Conservation (phyloP, 352 stramenopile species). For the Globisporangium barbulae region DNA sequence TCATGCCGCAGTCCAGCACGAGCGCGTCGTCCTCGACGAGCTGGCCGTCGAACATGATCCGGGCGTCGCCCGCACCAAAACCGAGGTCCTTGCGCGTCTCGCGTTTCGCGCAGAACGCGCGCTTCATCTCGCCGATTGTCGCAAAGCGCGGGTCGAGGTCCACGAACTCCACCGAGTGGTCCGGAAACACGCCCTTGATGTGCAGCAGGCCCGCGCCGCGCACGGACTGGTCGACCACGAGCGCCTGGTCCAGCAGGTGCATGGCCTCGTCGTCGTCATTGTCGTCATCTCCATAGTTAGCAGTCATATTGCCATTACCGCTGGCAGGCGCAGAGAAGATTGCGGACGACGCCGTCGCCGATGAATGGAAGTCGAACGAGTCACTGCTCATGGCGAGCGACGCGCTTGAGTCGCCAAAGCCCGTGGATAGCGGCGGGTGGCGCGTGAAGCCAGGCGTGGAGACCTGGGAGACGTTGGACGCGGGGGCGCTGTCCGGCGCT, state of each 20-base stretch:
- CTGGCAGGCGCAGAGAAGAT: constrained; percentile 3
- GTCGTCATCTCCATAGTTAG: constrained; percentile 7
- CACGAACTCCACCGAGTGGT: constrained; percentile 79
- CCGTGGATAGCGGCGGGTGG: constrained; percentile 13
- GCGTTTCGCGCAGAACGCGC: constrained; percentile 55
- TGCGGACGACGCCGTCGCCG: constrained; percentile 8
- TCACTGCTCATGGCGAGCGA: constrained; percentile 23
- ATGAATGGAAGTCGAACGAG: constrained; percentile 35
- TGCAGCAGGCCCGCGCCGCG: constrained; percentile 50
- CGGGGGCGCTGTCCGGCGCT: neutral
- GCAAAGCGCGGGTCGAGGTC: constrained; percentile 71
- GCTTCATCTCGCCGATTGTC: constrained; percentile 71
- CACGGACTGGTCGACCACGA: constrained; percentile 51
- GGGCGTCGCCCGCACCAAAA: constrained; percentile 39
- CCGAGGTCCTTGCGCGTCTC: constrained; percentile 38
- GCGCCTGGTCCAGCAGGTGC: constrained; percentile 1
- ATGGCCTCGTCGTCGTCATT: constrained; percentile 19
- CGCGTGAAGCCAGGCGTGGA: neutral
- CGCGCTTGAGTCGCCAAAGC: constrained; percentile 15
- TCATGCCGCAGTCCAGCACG: constrained; percentile 76
- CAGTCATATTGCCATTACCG: neutral
- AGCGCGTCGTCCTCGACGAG: constrained; percentile 77
- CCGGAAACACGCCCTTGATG: constrained; percentile 78
- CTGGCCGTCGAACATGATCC: constrained; percentile 76
- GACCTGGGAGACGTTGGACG: neutral